phyloP scores from a whole-genome alignment of 192 early-diverging fungal genomes.

The Gamsiella multidivaricata region DNA sequence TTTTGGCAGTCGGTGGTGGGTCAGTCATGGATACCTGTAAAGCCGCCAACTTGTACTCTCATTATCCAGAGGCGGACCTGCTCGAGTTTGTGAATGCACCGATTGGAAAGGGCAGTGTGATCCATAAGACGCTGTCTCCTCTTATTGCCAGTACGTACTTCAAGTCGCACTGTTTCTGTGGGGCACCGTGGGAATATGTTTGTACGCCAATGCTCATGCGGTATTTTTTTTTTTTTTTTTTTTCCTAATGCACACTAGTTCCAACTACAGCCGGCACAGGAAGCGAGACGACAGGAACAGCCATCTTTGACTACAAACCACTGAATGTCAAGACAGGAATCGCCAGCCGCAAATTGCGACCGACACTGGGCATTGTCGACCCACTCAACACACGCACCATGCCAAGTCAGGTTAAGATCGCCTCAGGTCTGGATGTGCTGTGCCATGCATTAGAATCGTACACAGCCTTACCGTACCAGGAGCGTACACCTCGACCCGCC shows the following conservation, averaged over 20 bases:
- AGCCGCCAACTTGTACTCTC: conserved; percentile 88
- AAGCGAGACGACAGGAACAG: conserved; percentile 89
- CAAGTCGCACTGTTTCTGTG: too few species aligned
- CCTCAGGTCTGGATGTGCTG: conserved; percentile 89
- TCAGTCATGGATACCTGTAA: conserved; percentile 93
- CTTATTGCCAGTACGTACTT: conserved; percentile 74
- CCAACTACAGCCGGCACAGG: conserved; percentile 81
- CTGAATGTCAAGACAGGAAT: conserved; percentile 91
- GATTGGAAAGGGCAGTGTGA: conserved; percentile 85
- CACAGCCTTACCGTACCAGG: conserved; percentile 87
- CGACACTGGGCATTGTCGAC: conserved; percentile 87
- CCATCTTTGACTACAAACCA: conserved; percentile 92
- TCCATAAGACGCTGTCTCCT: conserved; percentile 78
- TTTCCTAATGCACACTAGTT: conserved; percentile 27
- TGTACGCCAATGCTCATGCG: neutral
- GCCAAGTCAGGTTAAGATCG: conserved; percentile 86
- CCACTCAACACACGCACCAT: conserved; percentile 89
- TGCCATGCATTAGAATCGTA: conserved; percentile 94
- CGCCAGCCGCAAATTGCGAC: conserved; percentile 84
- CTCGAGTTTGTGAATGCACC: conserved; percentile 94
- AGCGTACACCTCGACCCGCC: conserved; percentile 79
- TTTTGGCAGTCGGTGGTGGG: conserved; percentile 92
- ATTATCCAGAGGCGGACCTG: conserved; percentile 84
- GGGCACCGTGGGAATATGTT: conserved; percentile 17
- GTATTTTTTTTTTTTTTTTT: conserved; percentile 8